Base-by-base conservation (phyloP, 2,329 filamentous ascomycete genomes). In the Stachybotrys chlorohalonatus region DNA sequence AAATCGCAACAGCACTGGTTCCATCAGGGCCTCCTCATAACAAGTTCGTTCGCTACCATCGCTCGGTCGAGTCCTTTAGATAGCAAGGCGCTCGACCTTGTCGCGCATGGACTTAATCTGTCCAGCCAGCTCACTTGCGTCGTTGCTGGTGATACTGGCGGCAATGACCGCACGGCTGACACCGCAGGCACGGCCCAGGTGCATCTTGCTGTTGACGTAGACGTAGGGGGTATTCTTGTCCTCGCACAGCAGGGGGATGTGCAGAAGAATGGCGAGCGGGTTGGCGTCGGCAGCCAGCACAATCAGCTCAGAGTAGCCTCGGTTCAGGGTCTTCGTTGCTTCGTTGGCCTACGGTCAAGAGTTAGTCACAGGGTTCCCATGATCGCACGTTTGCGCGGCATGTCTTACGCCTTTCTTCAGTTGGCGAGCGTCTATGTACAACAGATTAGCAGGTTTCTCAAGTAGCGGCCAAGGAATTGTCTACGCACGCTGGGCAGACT, bases 51-150 rank as follows among this genome's bases (percentile, higher is more conserved):
- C 36, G 9, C 13, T 9, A 13, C 13, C 36, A 13, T 9, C 36
- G 13, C 36, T 9, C 8, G 13, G 13, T 42, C 13, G 11, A 47
- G 6, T 8, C 16, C 17, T 16, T 47, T 24, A 96, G 76, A 96
- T 96, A 79, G 93, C 91, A 63, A 96, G 82, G 65, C 92, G 84
- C 82, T 97, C 93, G 54, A 97, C 89, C 84, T 96, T 95, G 75
- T 95, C 89, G 80, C 93, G 95, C 68, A 96, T 80, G 61, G 85
- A 81, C 65, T 88, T 83, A 73, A 97, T 96, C 80, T 95, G 90
- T 67, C 83, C 82, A 73, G 86, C 89, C 57, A 97, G 80, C 73
- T 96, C 92, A 66, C 84, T 89, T 46, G 87, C 87, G 75, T 95
- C 90, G 81, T 95, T 95, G 73, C 87, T 91, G 62, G 90, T 96